A percentile compares a stretch with the other conserved stretches of the same genome.
These are phyloP conservation scores for Saccharomycopsis oosterbeekiorum DNA, from an alignment of 805 yeast genomes.

Conservation along the genomic window DNA sequence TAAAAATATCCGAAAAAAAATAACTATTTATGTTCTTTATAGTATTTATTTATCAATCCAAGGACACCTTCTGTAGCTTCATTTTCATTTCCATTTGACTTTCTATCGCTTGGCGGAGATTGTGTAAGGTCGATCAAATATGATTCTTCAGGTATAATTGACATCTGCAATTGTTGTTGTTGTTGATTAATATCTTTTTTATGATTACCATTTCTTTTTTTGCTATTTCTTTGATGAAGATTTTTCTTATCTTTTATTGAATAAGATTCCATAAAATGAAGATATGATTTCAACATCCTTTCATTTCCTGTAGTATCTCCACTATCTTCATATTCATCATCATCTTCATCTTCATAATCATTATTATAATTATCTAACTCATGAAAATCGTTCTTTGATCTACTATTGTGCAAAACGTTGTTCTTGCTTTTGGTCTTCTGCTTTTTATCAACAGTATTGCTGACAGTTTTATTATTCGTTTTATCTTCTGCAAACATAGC, in stretches of 20 bases:
- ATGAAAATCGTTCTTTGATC: conserved; percentile 10
- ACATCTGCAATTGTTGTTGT: conserved; percentile 5
- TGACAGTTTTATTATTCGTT: conserved; percentile 14
- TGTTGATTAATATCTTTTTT: neutral
- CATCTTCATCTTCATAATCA: conserved; percentile 25
- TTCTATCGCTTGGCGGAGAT: conserved; percentile 30
- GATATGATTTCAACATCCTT: conserved; percentile 85
- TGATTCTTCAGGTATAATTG: conserved; percentile 15
- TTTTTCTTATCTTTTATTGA: conserved; percentile 36
- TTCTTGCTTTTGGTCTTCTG: conserved; percentile 18
- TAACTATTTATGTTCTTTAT: conserved; percentile 29
- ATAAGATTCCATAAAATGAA: conserved; percentile 81
- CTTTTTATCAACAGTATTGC: conserved; percentile 16
- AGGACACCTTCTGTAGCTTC: conserved; percentile 37
- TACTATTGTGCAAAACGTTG: neutral
- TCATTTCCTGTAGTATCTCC: conserved; percentile 41
- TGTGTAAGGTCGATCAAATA: conserved; percentile 32
- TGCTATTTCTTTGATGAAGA: conserved; percentile 4
- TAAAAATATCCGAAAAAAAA: neutral
- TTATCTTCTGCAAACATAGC: conserved; percentile 65
- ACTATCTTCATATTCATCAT: conserved; percentile 22
- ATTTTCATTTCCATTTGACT: conserved; percentile 29
- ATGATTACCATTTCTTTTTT: conserved; percentile 5
- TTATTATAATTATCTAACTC: conserved; percentile 23
- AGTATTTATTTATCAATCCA: conserved; percentile 74